These are phyloP conservation scores for Fusarium vanettenii DNA, from an alignment of 2,329 filamentous ascomycete genomes.

Conservation along the genomic window DNA sequence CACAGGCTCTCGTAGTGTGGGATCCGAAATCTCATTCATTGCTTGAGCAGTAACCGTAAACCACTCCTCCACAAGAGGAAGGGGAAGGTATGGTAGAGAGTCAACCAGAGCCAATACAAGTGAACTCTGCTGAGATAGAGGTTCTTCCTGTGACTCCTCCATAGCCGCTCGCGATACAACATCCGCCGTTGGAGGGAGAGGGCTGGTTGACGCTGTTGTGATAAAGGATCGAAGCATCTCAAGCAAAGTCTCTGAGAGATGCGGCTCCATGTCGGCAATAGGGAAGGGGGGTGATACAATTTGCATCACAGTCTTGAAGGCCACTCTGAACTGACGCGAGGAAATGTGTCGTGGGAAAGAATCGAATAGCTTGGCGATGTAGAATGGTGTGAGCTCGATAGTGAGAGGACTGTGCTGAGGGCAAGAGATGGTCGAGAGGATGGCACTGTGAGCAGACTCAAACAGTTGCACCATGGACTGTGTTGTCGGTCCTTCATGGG, in stretches of 20 bases:
- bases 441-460: slow-evolving; percentile 86
- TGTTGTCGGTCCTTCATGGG: slow-evolving; percentile 56
- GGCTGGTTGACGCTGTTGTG: slow-evolving; percentile 61
- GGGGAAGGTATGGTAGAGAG: slow-evolving; percentile 77
- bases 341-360: slow-evolving; percentile 85
- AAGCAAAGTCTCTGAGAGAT: slow-evolving; percentile 82
- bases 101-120: slow-evolving; percentile 83
- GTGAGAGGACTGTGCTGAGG: slow-evolving; percentile 81
- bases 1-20: slow-evolving; percentile 70
- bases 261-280: slow-evolving; percentile 77
- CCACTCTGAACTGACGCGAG: slow-evolving; percentile 86
- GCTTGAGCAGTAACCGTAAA: slow-evolving; percentile 77
- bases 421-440: slow-evolving; percentile 82
- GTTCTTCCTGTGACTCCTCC: slow-evolving; percentile 43
- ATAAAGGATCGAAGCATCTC: slow-evolving; percentile 78
- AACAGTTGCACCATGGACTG: slow-evolving; percentile 72
- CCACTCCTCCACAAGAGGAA: slow-evolving; percentile 82
- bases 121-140: slow-evolving; percentile 81
- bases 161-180: slow-evolving; percentile 48
- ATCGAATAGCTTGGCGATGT: slow-evolving; percentile 82
- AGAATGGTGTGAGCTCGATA: slow-evolving; percentile 80
- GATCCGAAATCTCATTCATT: slow-evolving; percentile 72
- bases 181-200: slow-evolving; percentile 55
- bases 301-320: slow-evolving; percentile 86
- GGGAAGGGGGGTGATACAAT: slow-evolving; percentile 84